Base-by-base conservation (phyloP, 2,329 filamentous ascomycete genomes). In the Bimuria novae-zelandiae region DNA sequence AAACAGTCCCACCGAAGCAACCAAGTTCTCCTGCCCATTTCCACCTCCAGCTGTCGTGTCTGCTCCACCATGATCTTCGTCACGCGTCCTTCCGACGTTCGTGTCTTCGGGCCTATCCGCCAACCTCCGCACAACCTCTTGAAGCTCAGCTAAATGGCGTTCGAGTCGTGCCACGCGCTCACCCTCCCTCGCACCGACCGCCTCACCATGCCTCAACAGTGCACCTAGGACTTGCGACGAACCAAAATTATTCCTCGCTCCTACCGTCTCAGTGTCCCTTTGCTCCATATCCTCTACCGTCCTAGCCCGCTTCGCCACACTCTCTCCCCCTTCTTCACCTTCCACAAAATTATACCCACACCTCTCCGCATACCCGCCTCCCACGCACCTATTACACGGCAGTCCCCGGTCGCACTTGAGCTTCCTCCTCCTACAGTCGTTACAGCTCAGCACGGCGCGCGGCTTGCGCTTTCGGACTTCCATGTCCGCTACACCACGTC, bases 361-460 rank as follows among this genome's bases (percentile, higher is more conserved):
- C 7, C 60, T 63, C 3, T 66, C 60, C 21, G 71, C 63, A 43
- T 72, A 64, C 16, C 73, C 73, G 45, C 73, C 68, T 42, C 72
- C 72, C 6, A 67, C 62, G 51, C 75, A 77, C 35, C 75, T 65
- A 40, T 70, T 68, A 48, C 75, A 77, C 19, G 75, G 75, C 41
- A 72, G 57, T 10, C 65, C 66, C 32, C 75, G 64, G 56, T 77
- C 73, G 53, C 75, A 77, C 57, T 75, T 74, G 6, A 77, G 60
- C 56, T 77, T 77, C n/a, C 75, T 59, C 12, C 72, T 60, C 6
- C 75, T 68, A 56, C 75, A 77, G 39, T 74, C 71, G 41, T 71
- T 72, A 53, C 75, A 77, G 1, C 73, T 76, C 2, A 77, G 64
- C 2, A 75, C 70, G 51, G 75, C 75, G 39, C 75, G 49, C 21